Percentiles rank a stretch among this genome's conserved stretches.
Conservation (phyloP, 2,329 filamentous ascomycete species). For the Aspergillus transmontanensis region DNA sequence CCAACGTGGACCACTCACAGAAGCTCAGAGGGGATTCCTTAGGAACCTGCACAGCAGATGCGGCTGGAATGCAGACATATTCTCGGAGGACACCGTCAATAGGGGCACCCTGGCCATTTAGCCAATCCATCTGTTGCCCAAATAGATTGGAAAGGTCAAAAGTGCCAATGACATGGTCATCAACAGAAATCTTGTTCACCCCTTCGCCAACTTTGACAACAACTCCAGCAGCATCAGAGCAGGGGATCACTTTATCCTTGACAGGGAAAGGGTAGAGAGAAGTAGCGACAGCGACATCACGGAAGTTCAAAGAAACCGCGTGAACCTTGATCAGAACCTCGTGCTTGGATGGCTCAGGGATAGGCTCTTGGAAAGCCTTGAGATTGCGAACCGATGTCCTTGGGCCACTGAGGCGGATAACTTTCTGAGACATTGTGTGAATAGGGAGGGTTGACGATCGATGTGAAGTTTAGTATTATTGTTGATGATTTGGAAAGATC, state of each 20-base stretch:
- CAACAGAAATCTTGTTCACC: conserved; percentile 54
- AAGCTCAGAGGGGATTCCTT: conserved; percentile 27
- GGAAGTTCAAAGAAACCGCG: conserved; percentile 44
- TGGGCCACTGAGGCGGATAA: background rate
- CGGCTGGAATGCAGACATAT: conserved; percentile 40
- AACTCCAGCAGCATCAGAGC: conserved; percentile 45
- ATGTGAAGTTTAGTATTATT: background rate
- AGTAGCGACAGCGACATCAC: conserved; percentile 42
- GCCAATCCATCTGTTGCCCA: conserved; percentile 10
- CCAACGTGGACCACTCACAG: conserved; percentile 34
- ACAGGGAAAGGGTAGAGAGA: conserved; percentile 54
- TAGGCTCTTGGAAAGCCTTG: conserved; percentile 13
- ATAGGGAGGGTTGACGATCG: background rate
- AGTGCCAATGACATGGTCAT: conserved; percentile 50
- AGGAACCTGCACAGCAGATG: conserved; percentile 39
- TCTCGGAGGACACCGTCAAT: conserved; percentile 41
- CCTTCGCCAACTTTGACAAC: conserved; percentile 51
- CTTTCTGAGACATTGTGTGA: background rate
- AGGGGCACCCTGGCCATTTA: conserved; percentile 28
- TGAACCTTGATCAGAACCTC: conserved; percentile 66
- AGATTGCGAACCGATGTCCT: background rate
- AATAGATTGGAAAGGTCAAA: conserved; percentile 16
- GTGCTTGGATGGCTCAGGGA: conserved; percentile 63
- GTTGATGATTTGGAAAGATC: background rate
- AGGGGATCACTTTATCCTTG: conserved; percentile 47